Conservation (phyloP, 768 basidiomycete species). For the Lentinus brumalis region DNA sequence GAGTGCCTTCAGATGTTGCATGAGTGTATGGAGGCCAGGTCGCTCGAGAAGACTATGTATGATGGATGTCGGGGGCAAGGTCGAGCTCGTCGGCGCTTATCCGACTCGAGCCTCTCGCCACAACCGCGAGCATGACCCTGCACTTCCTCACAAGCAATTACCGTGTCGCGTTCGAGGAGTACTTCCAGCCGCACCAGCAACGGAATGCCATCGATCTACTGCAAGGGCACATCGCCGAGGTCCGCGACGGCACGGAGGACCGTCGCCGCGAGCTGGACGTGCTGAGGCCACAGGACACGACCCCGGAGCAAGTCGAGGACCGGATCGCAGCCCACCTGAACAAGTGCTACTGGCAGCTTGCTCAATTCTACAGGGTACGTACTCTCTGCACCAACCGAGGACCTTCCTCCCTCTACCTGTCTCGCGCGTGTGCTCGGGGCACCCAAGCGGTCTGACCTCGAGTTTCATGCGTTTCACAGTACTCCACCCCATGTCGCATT, state of each 20-base stretch:
- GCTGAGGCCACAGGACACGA: conserved; percentile 22
- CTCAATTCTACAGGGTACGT: conserved; percentile 26
- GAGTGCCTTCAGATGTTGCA: not conserved
- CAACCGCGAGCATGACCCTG: not conserved
- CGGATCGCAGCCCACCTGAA: conserved; percentile 22
- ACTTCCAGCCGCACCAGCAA: conserved; percentile 22
- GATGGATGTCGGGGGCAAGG: not conserved
- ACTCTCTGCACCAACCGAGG: not conserved
- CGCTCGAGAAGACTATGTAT: not conserved
- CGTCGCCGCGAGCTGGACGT: conserved; percentile 23
- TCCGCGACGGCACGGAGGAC: conserved; percentile 23
- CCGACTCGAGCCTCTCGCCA: not conserved
- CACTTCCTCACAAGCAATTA: conserved; percentile 25
- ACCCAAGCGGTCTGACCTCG: conserved; percentile 9
- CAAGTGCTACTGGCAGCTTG: conserved; percentile 29
- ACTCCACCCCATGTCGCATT: conserved; percentile 21
- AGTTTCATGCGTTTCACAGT: conserved; percentile 9
- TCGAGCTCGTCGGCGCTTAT: conserved; percentile 2
- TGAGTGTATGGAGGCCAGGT: no score
- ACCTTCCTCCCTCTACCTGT: not conserved
- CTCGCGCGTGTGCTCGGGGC: not conserved
- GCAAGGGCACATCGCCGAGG: conserved; percentile 21
- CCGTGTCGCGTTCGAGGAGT: conserved; percentile 24
- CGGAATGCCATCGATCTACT: conserved; percentile 23
- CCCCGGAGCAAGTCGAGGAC: conserved; percentile 14